Evolutionary conservation across 73 alveolate genomes (phyloP).

Genomic region (Paraurostyla sp.): DNA sequence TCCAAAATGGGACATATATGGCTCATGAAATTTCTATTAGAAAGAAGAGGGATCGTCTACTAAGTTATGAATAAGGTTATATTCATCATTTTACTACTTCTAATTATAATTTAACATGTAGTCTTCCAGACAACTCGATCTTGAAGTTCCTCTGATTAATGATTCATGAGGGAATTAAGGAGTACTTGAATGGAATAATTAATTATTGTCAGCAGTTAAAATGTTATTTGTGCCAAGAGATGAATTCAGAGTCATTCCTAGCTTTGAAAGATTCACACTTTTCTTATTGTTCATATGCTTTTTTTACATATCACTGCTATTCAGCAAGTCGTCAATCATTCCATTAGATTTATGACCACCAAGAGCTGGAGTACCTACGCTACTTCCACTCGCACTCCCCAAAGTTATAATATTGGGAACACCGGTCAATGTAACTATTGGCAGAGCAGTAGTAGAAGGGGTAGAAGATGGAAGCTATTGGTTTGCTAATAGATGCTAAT

Average conservation of each 20-base stretch:
- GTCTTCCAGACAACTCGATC: conserved; percentile 28
- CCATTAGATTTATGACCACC: not conserved
- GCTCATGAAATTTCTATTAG: too few relatives aligned
- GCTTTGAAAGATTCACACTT: not conserved
- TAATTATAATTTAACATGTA: too few relatives aligned
- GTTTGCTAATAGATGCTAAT: not conserved
- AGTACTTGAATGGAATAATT: conserved; percentile 38
- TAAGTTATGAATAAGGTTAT: conserved; percentile 2
- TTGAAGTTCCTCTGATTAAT: conserved; percentile 34
- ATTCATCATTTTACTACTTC: too few relatives aligned
- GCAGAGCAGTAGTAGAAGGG: too few relatives aligned
- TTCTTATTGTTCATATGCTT: not conserved
- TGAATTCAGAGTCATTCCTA: conserved; percentile 9
- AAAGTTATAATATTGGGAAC: too few relatives aligned
- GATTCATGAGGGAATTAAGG: conserved; percentile 30
- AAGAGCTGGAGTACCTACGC: not conserved
- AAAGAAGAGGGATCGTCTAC: conserved; percentile 44
- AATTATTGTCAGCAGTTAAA: conserved; percentile 2
- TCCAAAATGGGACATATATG: too few relatives aligned
- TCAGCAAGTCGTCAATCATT: not conserved
- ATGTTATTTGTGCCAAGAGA: not conserved
- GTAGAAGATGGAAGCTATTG: too few relatives aligned
- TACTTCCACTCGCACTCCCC: too few relatives aligned
- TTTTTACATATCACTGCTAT: not conserved
- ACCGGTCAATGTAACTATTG: too few relatives aligned